Percentiles rank a stretch among this genome's conserved stretches.
These are phyloP conservation scores for Lathyrus tuberosus DNA, from an alignment of 306 rosid species.

Conservation along the genomic window DNA sequence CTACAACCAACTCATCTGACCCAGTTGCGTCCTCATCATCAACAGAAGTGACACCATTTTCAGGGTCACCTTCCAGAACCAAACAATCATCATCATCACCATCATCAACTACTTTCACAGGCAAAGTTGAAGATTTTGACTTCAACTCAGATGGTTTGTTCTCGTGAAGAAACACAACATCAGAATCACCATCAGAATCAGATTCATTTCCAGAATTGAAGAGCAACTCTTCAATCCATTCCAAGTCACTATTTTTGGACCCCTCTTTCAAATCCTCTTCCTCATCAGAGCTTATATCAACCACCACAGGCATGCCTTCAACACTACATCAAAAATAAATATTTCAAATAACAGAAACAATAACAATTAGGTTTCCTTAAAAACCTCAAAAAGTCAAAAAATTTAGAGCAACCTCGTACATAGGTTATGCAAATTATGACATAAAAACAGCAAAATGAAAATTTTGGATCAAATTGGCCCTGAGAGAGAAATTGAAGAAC, in stretches of 20 bases:
- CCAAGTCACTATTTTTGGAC: slow-evolving; percentile 15
- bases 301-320: slow-evolving; percentile 45
- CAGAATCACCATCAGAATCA: slow-evolving; percentile 49
- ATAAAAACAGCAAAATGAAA: background rate
- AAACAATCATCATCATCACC: slow-evolving; percentile 64
- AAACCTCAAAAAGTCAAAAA: background rate
- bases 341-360: background rate
- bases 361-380: slow-evolving; percentile 29
- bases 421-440: slow-evolving; percentile 24
- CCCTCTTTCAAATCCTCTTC: slow-evolving; percentile 39
- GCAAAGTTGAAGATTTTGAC: slow-evolving; percentile 46
- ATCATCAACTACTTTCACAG: slow-evolving; percentile 30
- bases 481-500: background rate
- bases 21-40: slow-evolving; percentile 39
- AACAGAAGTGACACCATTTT: slow-evolving; percentile 43
- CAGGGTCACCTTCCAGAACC: slow-evolving; percentile 75
- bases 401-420: background rate
- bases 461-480: background rate
- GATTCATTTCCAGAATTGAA: slow-evolving; percentile 37
- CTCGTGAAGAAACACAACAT: slow-evolving; percentile 57
- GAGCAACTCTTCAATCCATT: slow-evolving; percentile 57
- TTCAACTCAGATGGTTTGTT: slow-evolving; percentile 40
- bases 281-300: slow-evolving; percentile 88
- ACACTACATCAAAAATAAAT: slow-evolving; percentile 10
- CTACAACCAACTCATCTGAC: slow-evolving; percentile 69